Conservation (phyloP, 768 basidiomycete species). For the Trichaptum fuscoviolaceum region DNA sequence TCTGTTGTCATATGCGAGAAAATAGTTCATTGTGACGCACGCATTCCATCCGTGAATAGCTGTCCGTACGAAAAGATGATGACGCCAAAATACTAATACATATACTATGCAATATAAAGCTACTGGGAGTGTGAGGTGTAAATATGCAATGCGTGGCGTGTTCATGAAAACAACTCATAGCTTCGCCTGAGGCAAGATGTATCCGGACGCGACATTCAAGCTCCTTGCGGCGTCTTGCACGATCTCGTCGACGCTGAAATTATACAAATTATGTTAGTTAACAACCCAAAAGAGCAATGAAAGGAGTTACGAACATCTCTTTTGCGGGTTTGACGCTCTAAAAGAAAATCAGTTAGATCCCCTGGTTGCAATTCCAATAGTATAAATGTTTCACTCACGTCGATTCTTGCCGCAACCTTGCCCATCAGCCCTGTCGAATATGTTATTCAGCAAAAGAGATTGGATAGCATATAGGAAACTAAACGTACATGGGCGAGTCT, state of each 20-base stretch:
- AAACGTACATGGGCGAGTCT: slow-evolving; percentile 55
- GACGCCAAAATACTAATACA: slow-evolving; percentile 29
- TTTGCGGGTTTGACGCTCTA: slow-evolving; percentile 82
- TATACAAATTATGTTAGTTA: slow-evolving; percentile 10
- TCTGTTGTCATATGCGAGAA: too few relatives aligned
- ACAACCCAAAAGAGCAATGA: background rate
- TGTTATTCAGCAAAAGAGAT: slow-evolving; percentile 1
- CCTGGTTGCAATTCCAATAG: background rate
- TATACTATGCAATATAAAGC: background rate
- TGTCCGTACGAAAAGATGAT: background rate
- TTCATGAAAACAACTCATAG: slow-evolving; percentile 30
- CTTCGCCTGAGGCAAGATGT: slow-evolving; percentile 44
- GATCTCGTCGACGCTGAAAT: slow-evolving; percentile 70
- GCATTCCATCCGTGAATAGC: too few relatives aligned
- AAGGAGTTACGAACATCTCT: slow-evolving; percentile 57
- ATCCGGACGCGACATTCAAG: slow-evolving; percentile 38
- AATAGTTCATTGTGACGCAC: too few relatives aligned
- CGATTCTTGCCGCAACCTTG: slow-evolving; percentile 67
- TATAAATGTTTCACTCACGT: slow-evolving; percentile 30
- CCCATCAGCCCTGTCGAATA: slow-evolving; percentile 64
- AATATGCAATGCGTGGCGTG: slow-evolving; percentile 14
- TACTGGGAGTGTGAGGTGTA: background rate
- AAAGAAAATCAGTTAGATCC: slow-evolving; percentile 9
- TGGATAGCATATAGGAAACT: slow-evolving; percentile 15
- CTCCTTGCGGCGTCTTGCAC: slow-evolving; percentile 62